Percentiles rank a stretch among this genome's conserved stretches.
phyloP scores from a whole-genome alignment of 2,329 filamentous ascomycete species.

The Arachnomyces sp. region DNA sequence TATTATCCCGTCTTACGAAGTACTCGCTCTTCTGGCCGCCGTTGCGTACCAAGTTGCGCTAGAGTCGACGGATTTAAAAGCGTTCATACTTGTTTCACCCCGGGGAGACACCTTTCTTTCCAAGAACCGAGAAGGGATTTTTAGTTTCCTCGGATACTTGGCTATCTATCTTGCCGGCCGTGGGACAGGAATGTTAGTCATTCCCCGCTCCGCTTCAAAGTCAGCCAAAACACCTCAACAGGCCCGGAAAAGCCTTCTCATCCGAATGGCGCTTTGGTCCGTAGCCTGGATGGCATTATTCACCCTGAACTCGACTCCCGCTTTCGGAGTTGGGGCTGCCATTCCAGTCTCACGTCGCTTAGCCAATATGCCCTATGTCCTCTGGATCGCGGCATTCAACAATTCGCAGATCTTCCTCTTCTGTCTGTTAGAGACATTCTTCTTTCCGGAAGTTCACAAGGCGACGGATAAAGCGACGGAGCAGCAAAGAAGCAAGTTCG shows the following conservation, averaged over 20 bases:
- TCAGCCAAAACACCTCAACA: conserved; percentile 34
- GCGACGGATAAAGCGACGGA: conserved; percentile 49
- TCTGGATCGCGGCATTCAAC: conserved; percentile 93
- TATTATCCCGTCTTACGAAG: conserved; percentile 66
- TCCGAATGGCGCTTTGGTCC: conserved; percentile 57
- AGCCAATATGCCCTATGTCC: conserved; percentile 85
- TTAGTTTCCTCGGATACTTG: conserved; percentile 87
- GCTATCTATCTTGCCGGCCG: conserved; percentile 90
- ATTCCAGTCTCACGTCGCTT: conserved; percentile 76
- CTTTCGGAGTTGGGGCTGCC: conserved; percentile 55
- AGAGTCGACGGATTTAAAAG: conserved; percentile 68
- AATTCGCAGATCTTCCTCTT: conserved; percentile 71
- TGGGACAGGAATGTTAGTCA: conserved; percentile 68
- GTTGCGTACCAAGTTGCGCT: conserved; percentile 66
- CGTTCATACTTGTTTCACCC: conserved; percentile 73
- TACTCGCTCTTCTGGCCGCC: conserved; percentile 61
- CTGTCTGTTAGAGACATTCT: conserved; percentile 64
- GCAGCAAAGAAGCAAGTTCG: conserved; percentile 53
- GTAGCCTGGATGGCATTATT: conserved; percentile 63
- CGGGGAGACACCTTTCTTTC: conserved; percentile 66
- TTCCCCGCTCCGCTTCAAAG: conserved; percentile 52
- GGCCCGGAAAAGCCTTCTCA: conserved; percentile 49
- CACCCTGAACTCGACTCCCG: conserved; percentile 57
- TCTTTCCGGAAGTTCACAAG: conserved; percentile 66
- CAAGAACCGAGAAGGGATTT: conserved; percentile 91